Base-by-base conservation (phyloP, 2,329 filamentous ascomycete genomes). In the Chrysoporthe deuterocubensis region DNA sequence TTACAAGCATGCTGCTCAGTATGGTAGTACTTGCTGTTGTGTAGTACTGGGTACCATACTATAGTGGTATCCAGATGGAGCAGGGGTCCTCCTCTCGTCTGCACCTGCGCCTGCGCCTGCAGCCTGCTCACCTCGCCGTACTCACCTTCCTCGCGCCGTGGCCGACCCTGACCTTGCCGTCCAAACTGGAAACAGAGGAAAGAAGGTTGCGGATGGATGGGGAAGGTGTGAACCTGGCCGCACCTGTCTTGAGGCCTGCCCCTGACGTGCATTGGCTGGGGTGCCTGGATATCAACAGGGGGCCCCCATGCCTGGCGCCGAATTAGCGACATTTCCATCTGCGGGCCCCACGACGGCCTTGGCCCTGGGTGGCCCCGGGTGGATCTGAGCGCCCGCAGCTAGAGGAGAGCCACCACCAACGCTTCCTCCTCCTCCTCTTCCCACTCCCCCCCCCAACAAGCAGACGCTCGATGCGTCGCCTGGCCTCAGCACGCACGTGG, bases 181-280 rank as follows among this genome's bases (percentile, higher is more conserved):
- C 52, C 32, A 37, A 21, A 32, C 13, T 34, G 34, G 32, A n/a
- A 57, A 40, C 16, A 8, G 18, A 40, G 16, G 32, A 57, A 16
- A 54, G 50, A 57, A 40, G 54, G 54, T 40, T 57, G 54, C 54
- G 18, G 54, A 57, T 57, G 18, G 54, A 57, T 57, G 32, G 54
- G 54, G 54, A 57, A 57, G 54, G 54, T 57, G 54, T 14, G 13
- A 46, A 13, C 44, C 26, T 26, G 13, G 26, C 26, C 32, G 34
- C 3, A 16, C n/a, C 32, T 34, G 26, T 21, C 52, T 2, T 57
- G 52, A 11, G 34, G 52, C 52, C 34, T 57, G 34, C 52, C 52
- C 52, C 52, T 57, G 52, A 57, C 52, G 52, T 37, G 26, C 52
- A 37, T 34, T 32, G 32, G 9, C 52, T 26, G 5, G 26, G 26